Evolutionary conservation across 2,329 filamentous ascomycete genomes (phyloP), one percentile per base, ranked within the genome.

Genomic region (Rhynchosporium graminicola): DNA sequence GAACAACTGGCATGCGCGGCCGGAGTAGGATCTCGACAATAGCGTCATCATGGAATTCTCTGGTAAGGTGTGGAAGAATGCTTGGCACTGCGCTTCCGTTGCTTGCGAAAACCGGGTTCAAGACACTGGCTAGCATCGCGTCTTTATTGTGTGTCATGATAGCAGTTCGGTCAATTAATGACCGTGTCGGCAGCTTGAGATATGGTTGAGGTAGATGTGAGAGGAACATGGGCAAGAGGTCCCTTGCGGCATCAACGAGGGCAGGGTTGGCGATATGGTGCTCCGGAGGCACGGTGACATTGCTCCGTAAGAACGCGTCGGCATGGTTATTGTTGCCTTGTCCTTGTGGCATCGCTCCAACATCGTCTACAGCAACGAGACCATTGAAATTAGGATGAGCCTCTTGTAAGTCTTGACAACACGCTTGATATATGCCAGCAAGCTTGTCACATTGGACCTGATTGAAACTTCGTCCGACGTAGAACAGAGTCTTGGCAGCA

Each of bases 81-180:
- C 88, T 95, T 33, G 89, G 82, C 64, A 87, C 84, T 57, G 85
- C 83, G 66, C 85, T 80, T 47, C 87, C 83, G 72, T 87, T 82
- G 71, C 84, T 79, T 71, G 87, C 80, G 65, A 86, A 78, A 75
- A 87, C 85, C 0, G 92, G 91, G 74, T 95, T 92, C 63, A 97
- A 79, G 12, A 96, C 87, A 74, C 91, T 94, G 5, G 92, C 86
- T 10, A 95, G 72, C 83, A 97, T 90, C 47, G 90, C 88, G 38
- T 87, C 80, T 72, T 86, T 87, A 74, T 88, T 82, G 63, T 82
- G 81, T 4, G 81, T 83, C 28, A 97, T 77, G 61, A 97, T 88
- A 26, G 91, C 89, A 2, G 90, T 91, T 67, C 90, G 89, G 72
- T 97, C 92, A 65, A 97, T 81, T 55, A 91, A 85, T 10, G 87